Conservation (phyloP, 116 monocot species). For the Phalaenopsis hybrid region DNA sequence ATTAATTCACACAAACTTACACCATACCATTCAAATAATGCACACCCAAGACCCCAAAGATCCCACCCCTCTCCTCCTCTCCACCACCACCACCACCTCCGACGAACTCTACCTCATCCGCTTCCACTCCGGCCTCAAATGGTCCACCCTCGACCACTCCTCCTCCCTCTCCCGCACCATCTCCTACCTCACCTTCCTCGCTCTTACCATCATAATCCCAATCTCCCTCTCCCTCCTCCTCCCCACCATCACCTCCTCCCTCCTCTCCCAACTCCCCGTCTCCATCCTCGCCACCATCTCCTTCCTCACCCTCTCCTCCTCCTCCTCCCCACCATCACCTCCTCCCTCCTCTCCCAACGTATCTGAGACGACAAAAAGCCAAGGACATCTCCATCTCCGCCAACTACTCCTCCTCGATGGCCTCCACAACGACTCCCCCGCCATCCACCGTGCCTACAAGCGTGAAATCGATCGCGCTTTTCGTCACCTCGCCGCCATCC, state of each 20-base stretch:
- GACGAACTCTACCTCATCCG: constrained; percentile 60
- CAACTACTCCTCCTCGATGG: no score
- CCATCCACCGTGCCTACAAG: no score
- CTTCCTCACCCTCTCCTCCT: constrained; percentile 53
- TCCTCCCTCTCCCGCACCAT: constrained; percentile 17
- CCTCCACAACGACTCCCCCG: no score
- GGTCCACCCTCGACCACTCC: constrained; percentile 71
- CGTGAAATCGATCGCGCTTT: no score
- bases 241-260: constrained; percentile 31
- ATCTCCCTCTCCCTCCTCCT: constrained; percentile 16
- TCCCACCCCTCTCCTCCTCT: constrained; percentile 1
- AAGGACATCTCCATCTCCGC: no score
- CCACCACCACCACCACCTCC: constrained; percentile 26
- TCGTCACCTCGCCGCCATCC: no score
- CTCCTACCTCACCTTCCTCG: constrained; percentile 47
- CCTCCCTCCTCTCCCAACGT: constrained; percentile 34
- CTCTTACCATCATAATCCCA: constrained; percentile 42
- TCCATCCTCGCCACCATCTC: constrained; percentile 56
- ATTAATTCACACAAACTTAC: no score
- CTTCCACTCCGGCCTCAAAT: constrained; percentile 50
- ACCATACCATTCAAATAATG: not conserved
- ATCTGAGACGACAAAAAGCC: no score
- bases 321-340: constrained; percentile 15
- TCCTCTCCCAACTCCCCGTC: constrained; percentile 31
- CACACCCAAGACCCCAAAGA: not conserved